phyloP scores from a whole-genome alignment of 1,139 yeast species.

The Sugiyamaella grinbergsii region DNA sequence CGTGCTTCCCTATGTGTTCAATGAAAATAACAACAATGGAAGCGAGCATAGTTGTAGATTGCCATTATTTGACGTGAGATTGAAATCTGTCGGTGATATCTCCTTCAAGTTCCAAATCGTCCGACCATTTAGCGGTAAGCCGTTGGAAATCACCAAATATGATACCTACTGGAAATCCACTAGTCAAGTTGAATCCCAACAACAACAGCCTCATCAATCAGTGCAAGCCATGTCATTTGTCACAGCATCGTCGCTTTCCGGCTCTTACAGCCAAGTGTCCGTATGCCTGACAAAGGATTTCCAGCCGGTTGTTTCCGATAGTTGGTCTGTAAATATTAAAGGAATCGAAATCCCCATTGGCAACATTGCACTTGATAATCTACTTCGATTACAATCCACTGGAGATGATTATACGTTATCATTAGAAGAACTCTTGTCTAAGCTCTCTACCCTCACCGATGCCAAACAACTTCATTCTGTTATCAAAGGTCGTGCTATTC shows the following conservation, averaged over 20 bases:
- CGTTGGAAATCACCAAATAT: constrained; percentile 86
- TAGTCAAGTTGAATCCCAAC: constrained; percentile 45
- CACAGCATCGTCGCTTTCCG: constrained; percentile 87
- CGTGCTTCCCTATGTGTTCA: constrained; percentile 61
- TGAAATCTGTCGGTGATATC: constrained; percentile 81
- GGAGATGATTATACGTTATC: constrained; percentile 2
- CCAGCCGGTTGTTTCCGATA: constrained; percentile 80
- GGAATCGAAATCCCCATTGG: constrained; percentile 54
- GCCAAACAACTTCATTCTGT: constrained; percentile 36
- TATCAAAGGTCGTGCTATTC: constrained; percentile 53
- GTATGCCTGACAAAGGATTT: constrained; percentile 80
- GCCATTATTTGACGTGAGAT: constrained; percentile 80
- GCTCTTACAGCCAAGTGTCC: constrained; percentile 70
- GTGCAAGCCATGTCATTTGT: constrained; percentile 65
- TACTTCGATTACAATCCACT: constrained; percentile 36
- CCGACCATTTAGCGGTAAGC: constrained; percentile 83
- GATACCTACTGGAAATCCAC: constrained; percentile 98
- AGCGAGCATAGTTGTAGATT: constrained; percentile 49
- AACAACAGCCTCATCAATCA: constrained; percentile 25
- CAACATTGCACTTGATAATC: constrained; percentile 49
- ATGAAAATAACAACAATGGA: constrained; percentile 35
- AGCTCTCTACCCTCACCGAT: constrained; percentile 40
- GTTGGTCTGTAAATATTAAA: constrained; percentile 58
- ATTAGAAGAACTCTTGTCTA: constrained; percentile 28
- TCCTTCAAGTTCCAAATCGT: constrained; percentile 79